Base-by-base conservation (phyloP, 495 filamentous ascomycete species). In the Talaromyces wortmannii region DNA sequence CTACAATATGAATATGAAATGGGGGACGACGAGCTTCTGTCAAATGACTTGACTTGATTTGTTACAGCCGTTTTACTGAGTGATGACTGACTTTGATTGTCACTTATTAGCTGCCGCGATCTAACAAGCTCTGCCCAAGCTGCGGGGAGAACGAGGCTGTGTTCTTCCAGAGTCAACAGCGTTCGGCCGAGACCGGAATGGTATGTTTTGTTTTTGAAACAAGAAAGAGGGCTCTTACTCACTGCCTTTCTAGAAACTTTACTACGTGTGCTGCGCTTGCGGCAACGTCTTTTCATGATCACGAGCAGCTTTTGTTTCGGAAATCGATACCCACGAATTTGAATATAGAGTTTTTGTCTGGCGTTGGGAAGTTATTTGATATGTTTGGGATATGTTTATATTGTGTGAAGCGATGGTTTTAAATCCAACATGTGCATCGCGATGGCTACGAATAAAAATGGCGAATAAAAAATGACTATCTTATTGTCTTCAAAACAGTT, bases 141-240 rank as follows among this genome's bases (percentile, higher is more conserved):
- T 98, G 94, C 77, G 77, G 82, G 45, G 87, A 95, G 66, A 82
- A 79, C 50, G 89, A 97, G 70, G 88, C 90, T 1, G 95, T 98
- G 45, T 98, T 95, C 72, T 98, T 97, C 78, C 94, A 98, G 75
- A 96, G 91, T 43, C 94, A 97, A 67, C 92, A 97, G 75, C 86
- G 95, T 64, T 95, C 86, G 50, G 88, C 91, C 12, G 91, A 97
- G 68, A 98, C 95, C 7, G 95, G 95, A 70, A 98, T 98, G 94
- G 94, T 97, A 66, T 47, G 12, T 44, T 59, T 31, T 36, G 23
- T 49, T 29, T 50, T 52, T 11, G 32, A 13, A 12, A 49, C 31
- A 18, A 10, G 31, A 3, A 23, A 7, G 43, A 45, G 16, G 45
- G 45, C 29, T 17, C 45, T 31, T 50, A 52, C 53, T 56, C 31